Percentiles rank a stretch among this genome's conserved stretches.
phyloP scores from a whole-genome alignment of 805 yeast species.

The Ogataea pilisensis region DNA sequence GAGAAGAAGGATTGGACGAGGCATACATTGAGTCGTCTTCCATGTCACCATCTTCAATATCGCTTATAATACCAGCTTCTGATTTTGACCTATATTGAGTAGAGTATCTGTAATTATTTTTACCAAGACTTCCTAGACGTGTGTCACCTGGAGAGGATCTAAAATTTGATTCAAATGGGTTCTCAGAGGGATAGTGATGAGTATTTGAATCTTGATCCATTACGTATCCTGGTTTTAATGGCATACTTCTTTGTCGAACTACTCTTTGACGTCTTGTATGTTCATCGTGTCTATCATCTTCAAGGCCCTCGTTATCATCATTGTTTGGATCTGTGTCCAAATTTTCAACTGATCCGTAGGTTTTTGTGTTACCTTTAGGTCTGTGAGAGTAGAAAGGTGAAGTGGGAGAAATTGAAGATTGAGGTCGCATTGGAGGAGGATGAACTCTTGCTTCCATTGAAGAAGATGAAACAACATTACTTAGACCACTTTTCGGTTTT shows the following conservation, averaged over 20 bases:
- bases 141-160: background rate
- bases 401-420: background rate
- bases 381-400: background rate
- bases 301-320: background rate
- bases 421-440: background rate
- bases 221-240: constrained; percentile 8
- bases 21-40: constrained; percentile 27
- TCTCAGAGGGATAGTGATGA: constrained; percentile 11
- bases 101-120: background rate
- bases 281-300: background rate
- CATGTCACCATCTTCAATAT: constrained; percentile 9
- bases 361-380: background rate
- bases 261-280: background rate
- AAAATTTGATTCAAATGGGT: constrained; percentile 3
- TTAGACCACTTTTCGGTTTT: background rate
- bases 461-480: background rate
- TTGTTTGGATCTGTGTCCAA: background rate
- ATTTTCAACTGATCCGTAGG: background rate
- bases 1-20: constrained; percentile 59
- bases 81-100: background rate
- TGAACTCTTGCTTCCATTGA: background rate
- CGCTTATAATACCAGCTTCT: background rate
- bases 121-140: background rate
- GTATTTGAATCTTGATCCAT: background rate
- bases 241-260: background rate